Percentiles rank a stretch among this genome's conserved stretches.
Conservation (phyloP, 345 rosid species). For the Eucalyptus marginata region DNA sequence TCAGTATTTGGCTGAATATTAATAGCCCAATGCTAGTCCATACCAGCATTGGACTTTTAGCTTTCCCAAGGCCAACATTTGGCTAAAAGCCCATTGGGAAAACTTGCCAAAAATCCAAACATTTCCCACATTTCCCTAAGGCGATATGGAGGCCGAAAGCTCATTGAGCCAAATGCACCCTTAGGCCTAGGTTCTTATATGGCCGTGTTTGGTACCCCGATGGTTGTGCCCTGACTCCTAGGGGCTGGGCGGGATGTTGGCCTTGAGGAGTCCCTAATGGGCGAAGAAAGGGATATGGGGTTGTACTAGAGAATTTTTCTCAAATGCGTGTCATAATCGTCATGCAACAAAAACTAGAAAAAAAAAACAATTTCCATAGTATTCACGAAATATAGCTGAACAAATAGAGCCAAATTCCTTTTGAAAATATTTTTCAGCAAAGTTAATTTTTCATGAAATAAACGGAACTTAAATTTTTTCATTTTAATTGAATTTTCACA, state of each 20-base stretch:
- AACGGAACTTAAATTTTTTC: background rate
- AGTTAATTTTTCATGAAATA: background rate
- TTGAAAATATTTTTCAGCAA: background rate
- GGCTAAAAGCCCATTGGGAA: too few species aligned
- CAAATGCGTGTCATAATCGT: background rate
- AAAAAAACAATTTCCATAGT: background rate
- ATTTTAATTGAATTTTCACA: background rate
- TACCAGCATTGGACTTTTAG: too few species aligned
- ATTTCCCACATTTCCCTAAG: too few species aligned
- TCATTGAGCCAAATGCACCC: too few species aligned
- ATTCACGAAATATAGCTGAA: background rate
- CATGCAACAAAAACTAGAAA: background rate
- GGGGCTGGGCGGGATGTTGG: background rate
- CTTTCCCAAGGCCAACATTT: too few species aligned
- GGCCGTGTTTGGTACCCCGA: background rate
- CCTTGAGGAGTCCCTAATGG: background rate
- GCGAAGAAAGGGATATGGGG: background rate
- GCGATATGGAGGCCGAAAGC: too few species aligned
- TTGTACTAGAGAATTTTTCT: background rate
- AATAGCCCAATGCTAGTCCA: too few species aligned
- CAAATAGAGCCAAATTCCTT: background rate
- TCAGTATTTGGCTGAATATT: too few species aligned
- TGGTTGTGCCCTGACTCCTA: background rate
- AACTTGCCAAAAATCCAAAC: too few species aligned
- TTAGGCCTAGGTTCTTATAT: background rate